phyloP scores from a whole-genome alignment of 2,329 filamentous ascomycete genomes.

The Conoideocrella luteorostrata region DNA sequence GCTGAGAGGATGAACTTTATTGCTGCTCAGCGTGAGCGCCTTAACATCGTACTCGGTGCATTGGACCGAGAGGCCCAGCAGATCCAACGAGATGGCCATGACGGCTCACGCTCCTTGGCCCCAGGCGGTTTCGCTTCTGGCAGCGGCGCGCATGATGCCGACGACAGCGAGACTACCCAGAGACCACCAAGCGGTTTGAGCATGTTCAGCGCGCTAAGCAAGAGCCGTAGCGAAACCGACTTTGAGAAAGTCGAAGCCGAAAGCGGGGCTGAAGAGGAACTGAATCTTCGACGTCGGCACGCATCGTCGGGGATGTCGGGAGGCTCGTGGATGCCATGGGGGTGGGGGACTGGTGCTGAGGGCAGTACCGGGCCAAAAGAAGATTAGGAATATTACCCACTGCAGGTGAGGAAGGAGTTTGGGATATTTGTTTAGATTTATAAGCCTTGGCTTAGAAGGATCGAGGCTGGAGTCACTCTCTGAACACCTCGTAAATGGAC shows the following conservation, averaged over 20 bases:
- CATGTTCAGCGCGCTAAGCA: conserved; percentile 55
- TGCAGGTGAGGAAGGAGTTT: conserved; percentile 22
- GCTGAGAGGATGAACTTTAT: conserved; percentile 69
- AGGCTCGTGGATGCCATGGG: conserved; percentile 44
- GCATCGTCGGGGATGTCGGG: conserved; percentile 15
- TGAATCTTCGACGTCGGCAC: conserved; percentile 26
- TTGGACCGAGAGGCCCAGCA: conserved; percentile 72
- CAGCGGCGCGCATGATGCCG: conserved; percentile 19
- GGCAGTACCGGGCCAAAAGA: conserved; percentile 32
- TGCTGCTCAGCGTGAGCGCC: conserved; percentile 68
- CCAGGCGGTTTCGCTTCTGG: conserved; percentile 4
- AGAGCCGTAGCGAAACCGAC: conserved; percentile 79
- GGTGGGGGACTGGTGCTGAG: conserved; percentile 28
- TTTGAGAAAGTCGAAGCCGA: conserved; percentile 85
- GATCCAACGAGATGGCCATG: conserved; percentile 37
- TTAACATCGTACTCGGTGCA: conserved; percentile 67
- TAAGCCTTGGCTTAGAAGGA: neutral
- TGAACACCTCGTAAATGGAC: neutral
- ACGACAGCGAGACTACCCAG: conserved; percentile 28
- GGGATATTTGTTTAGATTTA: conserved; percentile 17
- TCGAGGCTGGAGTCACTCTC: conserved; percentile 1
- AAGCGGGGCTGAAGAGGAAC: conserved; percentile 52
- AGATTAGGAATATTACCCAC: conserved; percentile 20
- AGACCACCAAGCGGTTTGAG: conserved; percentile 43
- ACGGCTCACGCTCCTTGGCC: conserved; percentile 2